phyloP scores from a whole-genome alignment of 78 protist genomes.

The Dictyostelium brefeldianum region DNA sequence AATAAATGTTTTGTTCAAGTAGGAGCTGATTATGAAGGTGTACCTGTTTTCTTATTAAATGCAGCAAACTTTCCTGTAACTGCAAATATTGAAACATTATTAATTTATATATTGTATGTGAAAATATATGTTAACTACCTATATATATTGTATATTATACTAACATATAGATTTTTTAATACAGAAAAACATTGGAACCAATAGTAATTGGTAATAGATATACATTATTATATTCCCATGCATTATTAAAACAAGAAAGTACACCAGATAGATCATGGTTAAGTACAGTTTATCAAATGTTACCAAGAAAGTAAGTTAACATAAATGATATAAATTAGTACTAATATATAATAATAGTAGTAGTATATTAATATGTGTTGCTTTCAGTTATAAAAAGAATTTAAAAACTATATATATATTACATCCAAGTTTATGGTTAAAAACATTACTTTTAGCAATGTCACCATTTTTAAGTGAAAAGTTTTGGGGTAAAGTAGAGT shows the following conservation, averaged over 20 bases:
- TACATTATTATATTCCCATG: constrained; percentile 53
- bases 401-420: constrained; percentile 54
- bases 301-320: constrained; percentile 81
- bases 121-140: too few species aligned
- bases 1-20: constrained; percentile 18
- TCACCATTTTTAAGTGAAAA: constrained; percentile 81
- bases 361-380: neutral
- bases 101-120: constrained; percentile 51
- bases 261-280: constrained; percentile 68
- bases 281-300: constrained; percentile 31
- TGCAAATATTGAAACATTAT: constrained; percentile 1
- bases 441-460: constrained; percentile 60
- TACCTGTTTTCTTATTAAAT: constrained; percentile 28
- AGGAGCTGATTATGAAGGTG: constrained; percentile 41
- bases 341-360: neutral
- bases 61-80: constrained; percentile 30
- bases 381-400: constrained; percentile 63
- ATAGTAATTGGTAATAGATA: constrained; percentile 35
- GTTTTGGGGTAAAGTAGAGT: constrained; percentile 66
- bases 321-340: neutral
- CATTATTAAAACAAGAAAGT: constrained; percentile 30
- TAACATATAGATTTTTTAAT: neutral
- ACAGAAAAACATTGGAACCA: constrained; percentile 59
- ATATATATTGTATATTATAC: neutral
- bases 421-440: constrained; percentile 71